These are phyloP conservation scores for Rhizophora mangle DNA, from an alignment of 345 rosid species.

Conservation along the genomic window DNA sequence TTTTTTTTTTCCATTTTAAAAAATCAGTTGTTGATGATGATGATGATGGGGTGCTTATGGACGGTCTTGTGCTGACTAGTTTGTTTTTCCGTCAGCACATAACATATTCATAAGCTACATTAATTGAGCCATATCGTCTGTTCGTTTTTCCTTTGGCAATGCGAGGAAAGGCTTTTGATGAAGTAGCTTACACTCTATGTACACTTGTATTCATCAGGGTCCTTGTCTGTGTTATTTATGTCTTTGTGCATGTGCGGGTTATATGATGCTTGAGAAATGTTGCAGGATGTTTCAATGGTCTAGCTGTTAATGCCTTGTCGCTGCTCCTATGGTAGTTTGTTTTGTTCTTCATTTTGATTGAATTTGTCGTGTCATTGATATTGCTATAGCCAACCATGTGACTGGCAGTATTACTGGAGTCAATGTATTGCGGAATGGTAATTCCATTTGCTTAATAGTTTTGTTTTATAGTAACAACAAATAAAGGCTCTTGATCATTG, in stretches of 20 bases:
- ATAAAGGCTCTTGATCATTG: too few relatives aligned
- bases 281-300: neutral
- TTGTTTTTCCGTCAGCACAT: constrained; percentile 27
- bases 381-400: too few relatives aligned
- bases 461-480: too few relatives aligned
- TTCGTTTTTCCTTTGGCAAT: constrained; percentile 21
- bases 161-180: constrained; percentile 26
- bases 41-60: constrained; percentile 19
- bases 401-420: too few relatives aligned
- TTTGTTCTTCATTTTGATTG: constrained; percentile 5
- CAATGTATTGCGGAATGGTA: too few relatives aligned
- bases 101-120: constrained; percentile 55
- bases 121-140: constrained; percentile 25
- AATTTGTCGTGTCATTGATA: too few relatives aligned
- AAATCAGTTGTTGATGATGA: neutral
- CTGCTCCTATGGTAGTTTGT: neutral
- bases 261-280: neutral
- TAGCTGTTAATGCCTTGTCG: neutral
- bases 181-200: constrained; percentile 32
- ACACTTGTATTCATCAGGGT: neutral
- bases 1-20: neutral
- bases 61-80: constrained; percentile 50
- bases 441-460: too few relatives aligned
- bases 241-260: neutral
- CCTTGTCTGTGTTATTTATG: neutral